Conservation (phyloP, 805 yeast species). For the Metschnikowia lunata region DNA sequence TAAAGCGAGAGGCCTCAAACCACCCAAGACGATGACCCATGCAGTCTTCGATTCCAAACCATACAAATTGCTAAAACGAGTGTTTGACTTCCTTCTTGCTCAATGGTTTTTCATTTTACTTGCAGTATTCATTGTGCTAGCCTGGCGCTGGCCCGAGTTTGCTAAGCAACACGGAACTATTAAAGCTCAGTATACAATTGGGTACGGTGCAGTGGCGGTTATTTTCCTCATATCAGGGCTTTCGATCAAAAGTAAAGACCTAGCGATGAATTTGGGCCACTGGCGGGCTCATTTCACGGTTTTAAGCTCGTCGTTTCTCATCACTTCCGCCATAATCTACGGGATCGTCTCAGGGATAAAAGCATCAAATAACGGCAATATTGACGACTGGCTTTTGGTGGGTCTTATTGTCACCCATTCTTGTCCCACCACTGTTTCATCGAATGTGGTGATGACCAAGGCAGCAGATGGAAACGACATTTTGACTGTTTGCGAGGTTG, state of each 20-base stretch:
- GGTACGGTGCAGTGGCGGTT: conserved; percentile 82
- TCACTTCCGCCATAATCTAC: conserved; percentile 66
- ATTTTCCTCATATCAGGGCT: conserved; percentile 81
- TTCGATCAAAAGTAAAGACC: conserved; percentile 62
- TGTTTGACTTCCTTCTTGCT: conserved; percentile 25
- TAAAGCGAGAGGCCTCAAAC: no score
- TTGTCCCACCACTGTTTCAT: conserved; percentile 88
- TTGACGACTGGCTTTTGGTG: conserved; percentile 72
- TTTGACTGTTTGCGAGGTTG: conserved; percentile 76
- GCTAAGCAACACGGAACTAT: conserved; percentile 81
- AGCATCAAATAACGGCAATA: conserved; percentile 49
- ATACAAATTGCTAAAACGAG: conserved; percentile 9
- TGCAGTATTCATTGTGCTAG: conserved; percentile 70
- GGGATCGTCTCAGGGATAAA: conserved; percentile 69
- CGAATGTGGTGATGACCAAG: conserved; percentile 89
- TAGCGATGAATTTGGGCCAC: conserved; percentile 59
- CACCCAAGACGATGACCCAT: not conserved
- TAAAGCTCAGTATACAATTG: conserved; percentile 69
- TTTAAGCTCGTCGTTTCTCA: conserved; percentile 60
- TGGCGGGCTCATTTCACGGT: conserved; percentile 84
- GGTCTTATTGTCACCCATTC: conserved; percentile 81
- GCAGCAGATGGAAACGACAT: conserved; percentile 80
- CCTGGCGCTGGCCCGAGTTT: conserved; percentile 74
- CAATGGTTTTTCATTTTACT: conserved; percentile 78
- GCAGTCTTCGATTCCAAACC: conserved; percentile 1